phyloP scores from a whole-genome alignment of 148 eudicot genomes.

The Euryodendron excelsum region DNA sequence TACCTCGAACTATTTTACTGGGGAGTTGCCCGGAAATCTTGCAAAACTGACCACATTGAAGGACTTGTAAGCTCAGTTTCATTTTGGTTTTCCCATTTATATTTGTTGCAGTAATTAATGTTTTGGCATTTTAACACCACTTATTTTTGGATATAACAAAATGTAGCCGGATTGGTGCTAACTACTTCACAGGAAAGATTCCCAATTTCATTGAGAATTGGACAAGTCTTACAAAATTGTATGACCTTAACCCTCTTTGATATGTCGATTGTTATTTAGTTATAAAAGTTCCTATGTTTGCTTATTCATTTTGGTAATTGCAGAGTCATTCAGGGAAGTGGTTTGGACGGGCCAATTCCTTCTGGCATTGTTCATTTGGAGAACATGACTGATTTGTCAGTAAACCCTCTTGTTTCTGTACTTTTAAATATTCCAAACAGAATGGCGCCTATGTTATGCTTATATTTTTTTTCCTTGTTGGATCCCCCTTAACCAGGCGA shows the following conservation, averaged over 20 bases:
- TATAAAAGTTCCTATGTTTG: background rate
- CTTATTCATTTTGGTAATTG: no score
- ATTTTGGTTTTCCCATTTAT: no score
- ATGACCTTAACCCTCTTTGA: constrained; percentile 6
- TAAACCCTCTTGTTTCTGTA: no score
- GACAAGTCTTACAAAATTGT: constrained; percentile 31
- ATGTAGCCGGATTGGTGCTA: constrained; percentile 38
- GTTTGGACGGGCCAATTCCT: constrained; percentile 57
- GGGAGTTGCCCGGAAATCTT: no score
- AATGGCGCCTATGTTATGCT: no score
- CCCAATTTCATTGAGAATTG: constrained; percentile 38
- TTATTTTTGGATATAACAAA: background rate
- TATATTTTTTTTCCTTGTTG: no score
- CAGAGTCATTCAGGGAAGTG: no score
- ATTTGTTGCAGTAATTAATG: background rate
- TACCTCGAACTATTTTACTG: no score
- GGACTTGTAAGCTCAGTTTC: no score
- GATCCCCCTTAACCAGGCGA: constrained; percentile 41
- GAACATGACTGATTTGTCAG: constrained; percentile 37
- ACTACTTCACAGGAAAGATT: constrained; percentile 38
- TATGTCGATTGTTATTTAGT: background rate
- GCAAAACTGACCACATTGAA: no score
- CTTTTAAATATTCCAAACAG: no score
- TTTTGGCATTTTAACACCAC: no score
- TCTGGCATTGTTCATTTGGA: constrained; percentile 26